phyloP scores from a whole-genome alignment of 1,139 yeast genomes.

The Magnusiomyces fungicola region DNA sequence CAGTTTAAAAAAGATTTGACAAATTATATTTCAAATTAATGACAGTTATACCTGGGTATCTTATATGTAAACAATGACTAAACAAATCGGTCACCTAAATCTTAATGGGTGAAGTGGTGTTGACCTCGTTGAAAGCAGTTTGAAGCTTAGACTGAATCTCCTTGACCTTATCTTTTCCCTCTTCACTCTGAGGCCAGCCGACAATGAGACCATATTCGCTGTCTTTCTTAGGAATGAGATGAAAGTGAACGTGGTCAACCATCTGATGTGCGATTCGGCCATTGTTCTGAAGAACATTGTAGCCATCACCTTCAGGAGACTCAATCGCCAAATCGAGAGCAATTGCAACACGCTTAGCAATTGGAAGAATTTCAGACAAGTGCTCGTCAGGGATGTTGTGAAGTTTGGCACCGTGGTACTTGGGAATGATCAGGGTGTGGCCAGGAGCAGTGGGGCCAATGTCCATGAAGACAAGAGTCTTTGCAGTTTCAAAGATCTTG shows the following conservation, averaged over 20 bases:
- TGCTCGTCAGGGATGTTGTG: conserved; percentile 91
- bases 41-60: too few species aligned
- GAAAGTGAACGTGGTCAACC: conserved; percentile 95
- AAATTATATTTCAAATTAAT: too few species aligned
- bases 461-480: conserved; percentile 77
- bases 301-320: conserved; percentile 67
- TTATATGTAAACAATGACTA: too few species aligned
- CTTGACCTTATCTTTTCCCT: conserved; percentile 57
- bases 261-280: conserved; percentile 91
- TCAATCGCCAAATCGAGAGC: conserved; percentile 56
- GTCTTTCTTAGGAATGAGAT: conserved; percentile 82
- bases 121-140: conserved; percentile 20
- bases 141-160: conserved; percentile 55
- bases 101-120: background rate
- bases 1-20: too few species aligned
- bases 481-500: conserved; percentile 76
- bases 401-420: conserved; percentile 83
- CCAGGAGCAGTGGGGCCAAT: conserved; percentile 88
- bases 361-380: conserved; percentile 74
- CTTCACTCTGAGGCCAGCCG: conserved; percentile 84
- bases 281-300: conserved; percentile 85
- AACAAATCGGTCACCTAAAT: too few species aligned
- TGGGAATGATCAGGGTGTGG: conserved; percentile 84
- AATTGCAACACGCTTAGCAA: conserved; percentile 74
- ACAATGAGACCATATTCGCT: conserved; percentile 65